Evolutionary conservation across 2,329 filamentous ascomycete species (phyloP), one percentile per base, ranked within the genome.

Genomic region (Alternaria gaisen): DNA sequence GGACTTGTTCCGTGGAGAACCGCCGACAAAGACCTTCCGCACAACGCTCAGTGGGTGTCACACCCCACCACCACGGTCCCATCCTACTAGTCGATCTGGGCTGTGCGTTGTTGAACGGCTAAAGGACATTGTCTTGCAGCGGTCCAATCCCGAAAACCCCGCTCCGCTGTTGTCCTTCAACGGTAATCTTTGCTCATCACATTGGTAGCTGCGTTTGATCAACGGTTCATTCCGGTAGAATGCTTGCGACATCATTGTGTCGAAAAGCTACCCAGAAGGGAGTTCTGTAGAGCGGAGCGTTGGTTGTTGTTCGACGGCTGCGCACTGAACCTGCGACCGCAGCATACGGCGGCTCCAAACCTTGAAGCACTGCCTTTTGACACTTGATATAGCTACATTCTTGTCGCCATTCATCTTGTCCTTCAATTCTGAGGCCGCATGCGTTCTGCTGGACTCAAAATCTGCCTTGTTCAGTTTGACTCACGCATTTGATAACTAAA

Each of bases 61-160:
- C 58, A 43, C 53, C 58, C 53, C 58, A 60, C 53, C 58, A 30
- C 41, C 46, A 47, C 34, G 20, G 51, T 53, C 24, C 46, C 41
- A 47, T 57, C 41, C 46, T 54, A 18, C 46, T 47, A 55, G 55
- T 50, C 44, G n/a, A 36, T 26, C 51, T 52, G 32, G 55, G 42
- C 59, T 61, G 30, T 59, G 61, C 55, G 58, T 56, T 60, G 53
- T 58, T 53, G 38, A 34, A 67, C 58, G 62, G 65, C 58, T 63
- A 66, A 67, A 63, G 56, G 43, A 60, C 53, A 22, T 56, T 44
- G 28, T 38, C 18, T 26, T 47, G 58, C 41, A 28, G 26, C 26
- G 26, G 44, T 46, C 46, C 40, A 53, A 44, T 40, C 48, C 43
- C 42, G 43, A 40, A 14, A 20, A 40, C 40, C 46, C 54, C 53